Percentiles rank a stretch among this genome's conserved stretches.
These are phyloP conservation scores for Rhizoclosmatium sp. DNA, from an alignment of 192 early-diverging fungal genomes.

Conservation along the genomic window DNA sequence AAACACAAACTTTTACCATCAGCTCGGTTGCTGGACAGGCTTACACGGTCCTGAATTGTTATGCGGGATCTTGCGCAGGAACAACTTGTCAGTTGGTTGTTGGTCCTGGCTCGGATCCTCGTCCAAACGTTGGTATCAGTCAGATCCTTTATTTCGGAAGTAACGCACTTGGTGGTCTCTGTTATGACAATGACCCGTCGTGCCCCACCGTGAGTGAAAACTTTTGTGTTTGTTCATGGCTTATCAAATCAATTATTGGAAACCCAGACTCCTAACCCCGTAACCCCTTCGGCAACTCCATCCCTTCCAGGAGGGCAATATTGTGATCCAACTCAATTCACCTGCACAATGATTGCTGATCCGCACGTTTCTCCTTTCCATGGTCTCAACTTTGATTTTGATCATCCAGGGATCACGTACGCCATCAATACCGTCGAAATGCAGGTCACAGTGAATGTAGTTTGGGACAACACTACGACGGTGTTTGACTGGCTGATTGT, in stretches of 20 bases:
- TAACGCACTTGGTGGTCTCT: conserved; percentile 1
- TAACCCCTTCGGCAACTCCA: no score
- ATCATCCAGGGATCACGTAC: neutral
- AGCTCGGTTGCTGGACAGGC: neutral
- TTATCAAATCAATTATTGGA: no score
- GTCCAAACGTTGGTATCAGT: neutral
- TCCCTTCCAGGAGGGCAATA: no score
- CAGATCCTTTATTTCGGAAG: neutral
- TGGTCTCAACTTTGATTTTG: neutral
- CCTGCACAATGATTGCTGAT: neutral
- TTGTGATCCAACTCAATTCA: no score
- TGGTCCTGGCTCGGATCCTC: neutral
- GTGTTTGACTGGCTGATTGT: neutral
- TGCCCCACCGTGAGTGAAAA: neutral
- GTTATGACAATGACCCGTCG: conserved; percentile 1
- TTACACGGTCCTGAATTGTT: neutral
- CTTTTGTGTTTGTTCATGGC: no score
- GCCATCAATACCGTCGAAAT: conserved; percentile 12
- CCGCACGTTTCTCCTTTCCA: neutral
- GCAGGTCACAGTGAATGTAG: neutral
- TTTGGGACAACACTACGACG: neutral
- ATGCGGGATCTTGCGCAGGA: neutral
- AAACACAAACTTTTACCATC: neutral
- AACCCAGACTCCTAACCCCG: no score
- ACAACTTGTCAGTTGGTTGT: neutral